phyloP scores from a whole-genome alignment of 257 asterid species.

The Ajuga chamaepitys region DNA sequence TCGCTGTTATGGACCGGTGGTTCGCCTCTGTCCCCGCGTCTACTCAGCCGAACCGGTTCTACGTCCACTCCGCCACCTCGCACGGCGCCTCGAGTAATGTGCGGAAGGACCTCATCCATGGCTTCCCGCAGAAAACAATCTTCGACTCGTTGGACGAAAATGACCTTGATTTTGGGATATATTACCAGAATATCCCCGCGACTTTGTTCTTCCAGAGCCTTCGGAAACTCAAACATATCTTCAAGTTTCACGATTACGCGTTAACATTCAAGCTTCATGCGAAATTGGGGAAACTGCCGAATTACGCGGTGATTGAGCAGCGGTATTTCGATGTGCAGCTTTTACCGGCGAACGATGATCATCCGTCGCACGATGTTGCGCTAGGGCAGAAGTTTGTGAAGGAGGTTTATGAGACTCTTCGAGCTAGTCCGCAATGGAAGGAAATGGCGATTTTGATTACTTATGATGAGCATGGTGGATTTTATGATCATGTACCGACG shows the following conservation, averaged over 20 bases:
- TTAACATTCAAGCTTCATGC: constrained; percentile 75
- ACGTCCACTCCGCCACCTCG: constrained; percentile 96
- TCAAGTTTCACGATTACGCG: constrained; percentile 53
- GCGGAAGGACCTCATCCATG: constrained; percentile 68
- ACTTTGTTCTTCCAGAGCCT: constrained; percentile 74
- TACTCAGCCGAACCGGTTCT: constrained; percentile 91
- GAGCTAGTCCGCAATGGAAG: constrained; percentile 92
- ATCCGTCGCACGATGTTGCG: constrained; percentile 91
- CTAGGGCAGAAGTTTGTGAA: constrained; percentile 87
- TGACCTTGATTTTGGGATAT: constrained; percentile 69
- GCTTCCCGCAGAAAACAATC: constrained; percentile 95
- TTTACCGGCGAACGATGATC: constrained; percentile 88
- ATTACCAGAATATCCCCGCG: constrained; percentile 93
- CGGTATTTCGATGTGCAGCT: constrained; percentile 58
- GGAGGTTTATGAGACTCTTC: constrained; percentile 85
- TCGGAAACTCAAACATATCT: constrained; percentile 56
- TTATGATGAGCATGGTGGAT: constrained; percentile 95
- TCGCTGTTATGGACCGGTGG: constrained; percentile 88
- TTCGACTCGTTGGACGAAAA: constrained; percentile 88
- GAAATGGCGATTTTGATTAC: constrained; percentile 91
- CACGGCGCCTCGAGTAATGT: constrained; percentile 98
- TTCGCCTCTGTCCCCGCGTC: constrained; percentile 97
- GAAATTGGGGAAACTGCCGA: constrained; percentile 65
- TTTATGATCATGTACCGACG: constrained; percentile 90
- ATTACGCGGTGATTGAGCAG: constrained; percentile 84